These are phyloP conservation scores for Themeda triandra DNA, from an alignment of 176 grass and related monocot genomes.

Conservation along the genomic window DNA sequence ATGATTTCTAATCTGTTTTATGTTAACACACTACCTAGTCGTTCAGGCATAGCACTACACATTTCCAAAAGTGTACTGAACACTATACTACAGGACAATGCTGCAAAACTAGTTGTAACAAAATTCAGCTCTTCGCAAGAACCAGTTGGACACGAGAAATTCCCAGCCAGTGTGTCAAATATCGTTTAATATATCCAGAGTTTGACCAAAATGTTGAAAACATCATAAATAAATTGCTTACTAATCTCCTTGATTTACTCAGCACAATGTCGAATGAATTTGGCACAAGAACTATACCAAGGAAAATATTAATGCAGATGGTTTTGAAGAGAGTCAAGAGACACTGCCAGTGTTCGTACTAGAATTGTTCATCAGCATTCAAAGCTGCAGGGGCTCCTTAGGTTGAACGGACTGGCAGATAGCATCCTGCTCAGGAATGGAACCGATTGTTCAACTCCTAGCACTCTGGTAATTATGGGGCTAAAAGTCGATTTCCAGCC, in stretches of 20 bases:
- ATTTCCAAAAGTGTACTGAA: not conserved
- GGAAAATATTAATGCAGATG: not conserved
- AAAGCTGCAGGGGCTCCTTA: not conserved
- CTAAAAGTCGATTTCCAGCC: not conserved
- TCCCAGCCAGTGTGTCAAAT: not conserved
- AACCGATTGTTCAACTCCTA: not conserved
- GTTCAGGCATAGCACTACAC: not conserved
- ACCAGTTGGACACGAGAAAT: not conserved
- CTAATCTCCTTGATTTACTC: constrained; percentile 8
- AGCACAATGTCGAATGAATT: not conserved
- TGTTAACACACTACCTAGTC: not conserved
- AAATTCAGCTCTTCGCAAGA: not conserved
- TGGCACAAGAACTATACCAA: not conserved
- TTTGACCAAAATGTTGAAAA: constrained; percentile 1
- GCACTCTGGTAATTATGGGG: not conserved
- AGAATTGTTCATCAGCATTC: not conserved
- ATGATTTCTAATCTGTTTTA: not conserved
- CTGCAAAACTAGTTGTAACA: constrained; percentile 1
- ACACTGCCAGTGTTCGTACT: not conserved
- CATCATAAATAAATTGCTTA: not conserved
- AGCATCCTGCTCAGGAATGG: not conserved
- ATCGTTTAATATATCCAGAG: not conserved
- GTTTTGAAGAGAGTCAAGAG: constrained; percentile 1
- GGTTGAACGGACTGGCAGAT: not conserved
- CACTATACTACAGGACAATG: not conserved